These are phyloP conservation scores for Talaromyces sp. DNA, from an alignment of 2,329 filamentous ascomycete genomes.

Conservation along the genomic window DNA sequence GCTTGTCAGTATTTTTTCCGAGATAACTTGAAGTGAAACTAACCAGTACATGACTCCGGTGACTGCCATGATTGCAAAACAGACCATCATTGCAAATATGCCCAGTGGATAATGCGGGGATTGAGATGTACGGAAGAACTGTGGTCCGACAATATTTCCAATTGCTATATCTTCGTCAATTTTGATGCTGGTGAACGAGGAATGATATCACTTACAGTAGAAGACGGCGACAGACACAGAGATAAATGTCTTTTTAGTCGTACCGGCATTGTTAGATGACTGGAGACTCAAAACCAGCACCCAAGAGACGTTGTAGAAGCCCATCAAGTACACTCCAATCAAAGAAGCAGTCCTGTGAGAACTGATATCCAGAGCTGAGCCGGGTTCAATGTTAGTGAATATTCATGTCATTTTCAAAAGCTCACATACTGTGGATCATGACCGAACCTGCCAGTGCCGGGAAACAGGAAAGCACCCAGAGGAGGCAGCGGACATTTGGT, in stretches of 20 bases:
- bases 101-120: not conserved
- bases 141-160: constrained; percentile 1
- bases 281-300: constrained; percentile 56
- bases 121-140: not conserved
- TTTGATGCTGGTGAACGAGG: not conserved
- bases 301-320: constrained; percentile 7
- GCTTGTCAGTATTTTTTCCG: not conserved
- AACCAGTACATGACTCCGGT: not conserved
- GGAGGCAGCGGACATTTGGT: not conserved
- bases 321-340: constrained; percentile 1
- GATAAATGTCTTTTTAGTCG: constrained; percentile 48
- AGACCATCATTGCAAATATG: constrained; percentile 8
- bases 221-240: not conserved
- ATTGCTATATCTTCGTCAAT: not conserved
- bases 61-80: constrained; percentile 1
- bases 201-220: not conserved
- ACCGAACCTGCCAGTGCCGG: constrained; percentile 1
- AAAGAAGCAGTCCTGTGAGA: not conserved
- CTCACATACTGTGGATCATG: not conserved
- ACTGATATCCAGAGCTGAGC: not conserved
- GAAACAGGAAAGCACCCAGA: not conserved
- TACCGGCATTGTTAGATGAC: constrained; percentile 57
- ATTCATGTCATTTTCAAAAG: not conserved
- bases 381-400: not conserved
- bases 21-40: no score